Conservation (phyloP, 2,329 filamentous ascomycete genomes). For the Colletotrichum lini region DNA sequence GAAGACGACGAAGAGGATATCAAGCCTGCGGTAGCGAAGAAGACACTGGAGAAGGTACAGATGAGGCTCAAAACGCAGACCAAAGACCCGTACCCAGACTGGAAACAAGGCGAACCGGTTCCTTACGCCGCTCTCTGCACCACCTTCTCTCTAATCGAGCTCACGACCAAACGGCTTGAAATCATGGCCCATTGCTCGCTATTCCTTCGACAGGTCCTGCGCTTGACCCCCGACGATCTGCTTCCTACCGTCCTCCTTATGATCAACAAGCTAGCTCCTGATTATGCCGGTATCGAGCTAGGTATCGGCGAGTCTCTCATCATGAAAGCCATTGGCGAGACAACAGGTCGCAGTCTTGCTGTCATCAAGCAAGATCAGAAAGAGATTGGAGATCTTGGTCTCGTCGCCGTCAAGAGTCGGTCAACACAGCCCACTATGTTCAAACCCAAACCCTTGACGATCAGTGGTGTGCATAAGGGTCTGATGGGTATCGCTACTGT, state of each 20-base stretch:
- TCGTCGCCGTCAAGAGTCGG: conserved; percentile 95
- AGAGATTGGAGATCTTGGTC: conserved; percentile 93
- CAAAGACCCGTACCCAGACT: conserved; percentile 94
- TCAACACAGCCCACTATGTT: conserved; percentile 98
- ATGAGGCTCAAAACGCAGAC: conserved; percentile 76
- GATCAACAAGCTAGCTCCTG: conserved; percentile 97
- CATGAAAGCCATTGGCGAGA: conserved; percentile 98
- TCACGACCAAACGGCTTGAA: conserved; percentile 91
- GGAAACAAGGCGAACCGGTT: conserved; percentile 89
- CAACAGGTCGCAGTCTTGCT: conserved; percentile 87
- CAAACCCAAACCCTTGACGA: conserved; percentile 91
- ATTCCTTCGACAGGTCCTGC: conserved; percentile 94
- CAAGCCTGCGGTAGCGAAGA: conserved; percentile 79
- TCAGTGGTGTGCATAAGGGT: conserved; percentile 88
- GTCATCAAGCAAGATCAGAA: conserved; percentile 97
- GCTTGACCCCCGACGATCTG: conserved; percentile 89
- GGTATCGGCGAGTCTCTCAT: conserved; percentile 99
- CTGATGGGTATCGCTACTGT: conserved; percentile 90
- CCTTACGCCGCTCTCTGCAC: conserved; percentile 95
- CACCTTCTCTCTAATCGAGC: conserved; percentile 94
- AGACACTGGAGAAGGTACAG: conserved; percentile 86
- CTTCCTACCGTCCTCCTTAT: conserved; percentile 92
- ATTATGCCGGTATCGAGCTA: conserved; percentile 95
- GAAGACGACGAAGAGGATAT: conserved; percentile 70
- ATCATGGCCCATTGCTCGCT: conserved; percentile 91